Evolutionary conservation across 2,329 filamentous ascomycete genomes (phyloP).

Genomic region (Apiospora hydei): DNA sequence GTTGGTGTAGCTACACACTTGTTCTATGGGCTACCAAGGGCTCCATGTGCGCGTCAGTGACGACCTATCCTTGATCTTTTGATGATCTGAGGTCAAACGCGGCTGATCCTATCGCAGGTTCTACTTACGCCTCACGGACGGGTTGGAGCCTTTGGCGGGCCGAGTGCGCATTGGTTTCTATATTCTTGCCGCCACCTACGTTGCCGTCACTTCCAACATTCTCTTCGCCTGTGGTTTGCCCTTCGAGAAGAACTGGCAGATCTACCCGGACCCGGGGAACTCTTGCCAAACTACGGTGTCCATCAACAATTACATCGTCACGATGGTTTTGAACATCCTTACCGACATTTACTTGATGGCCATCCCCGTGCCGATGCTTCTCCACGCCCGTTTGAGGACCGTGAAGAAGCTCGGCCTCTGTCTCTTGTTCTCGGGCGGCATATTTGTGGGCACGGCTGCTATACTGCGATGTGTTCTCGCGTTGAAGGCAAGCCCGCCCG

Average conservation of each 20-base stretch:
- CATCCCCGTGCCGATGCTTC: constrained; percentile 63
- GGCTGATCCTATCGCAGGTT: neutral
- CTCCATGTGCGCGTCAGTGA: constrained; percentile 56
- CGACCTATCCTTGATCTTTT: neutral
- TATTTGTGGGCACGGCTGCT: constrained; percentile 50
- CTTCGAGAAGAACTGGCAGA: constrained; percentile 60
- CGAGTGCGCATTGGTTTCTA: constrained; percentile 55
- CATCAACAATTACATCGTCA: constrained; percentile 54
- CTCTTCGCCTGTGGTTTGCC: constrained; percentile 54
- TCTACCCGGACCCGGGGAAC: constrained; percentile 61
- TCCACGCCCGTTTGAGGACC: constrained; percentile 45
- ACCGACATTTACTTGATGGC: constrained; percentile 68
- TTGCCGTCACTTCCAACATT: constrained; percentile 54
- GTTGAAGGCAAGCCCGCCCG: constrained; percentile 39
- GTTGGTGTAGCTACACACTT: constrained; percentile 61
- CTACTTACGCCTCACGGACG: neutral
- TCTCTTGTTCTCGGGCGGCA: constrained; percentile 47
- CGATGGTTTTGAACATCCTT: constrained; percentile 58
- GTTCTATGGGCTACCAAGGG: constrained; percentile 61
- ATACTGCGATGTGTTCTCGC: constrained; percentile 48
- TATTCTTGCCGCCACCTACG: constrained; percentile 52
- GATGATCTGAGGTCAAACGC: neutral
- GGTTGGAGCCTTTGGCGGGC: constrained; percentile 43
- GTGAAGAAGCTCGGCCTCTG: constrained; percentile 48
- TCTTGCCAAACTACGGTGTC: constrained; percentile 56